A percentile compares a stretch with the other conserved stretches of the same genome.
Evolutionary conservation across 2,329 filamentous ascomycete genomes (phyloP).

Genomic region (Trichoderma sp.): DNA sequence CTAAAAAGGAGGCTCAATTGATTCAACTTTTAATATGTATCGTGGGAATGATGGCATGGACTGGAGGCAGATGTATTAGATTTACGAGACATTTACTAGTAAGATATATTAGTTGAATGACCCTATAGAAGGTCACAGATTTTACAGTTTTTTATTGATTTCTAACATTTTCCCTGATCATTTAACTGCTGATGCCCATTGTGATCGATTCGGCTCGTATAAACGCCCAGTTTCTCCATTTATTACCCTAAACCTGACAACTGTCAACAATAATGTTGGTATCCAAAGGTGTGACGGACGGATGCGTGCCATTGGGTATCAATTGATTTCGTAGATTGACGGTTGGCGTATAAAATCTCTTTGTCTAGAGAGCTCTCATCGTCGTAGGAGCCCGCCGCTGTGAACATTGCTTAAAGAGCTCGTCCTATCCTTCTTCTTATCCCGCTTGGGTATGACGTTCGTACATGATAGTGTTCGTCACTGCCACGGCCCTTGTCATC

Average conservation of each 20-base stretch:
- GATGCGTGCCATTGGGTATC: background rate
- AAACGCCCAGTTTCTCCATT: background rate
- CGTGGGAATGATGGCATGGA: constrained; percentile 1
- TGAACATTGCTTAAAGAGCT: background rate
- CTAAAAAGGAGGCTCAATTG: background rate
- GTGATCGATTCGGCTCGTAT: background rate
- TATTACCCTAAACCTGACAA: background rate
- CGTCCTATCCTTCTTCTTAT: background rate
- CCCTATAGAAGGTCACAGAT: background rate
- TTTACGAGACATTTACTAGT: background rate
- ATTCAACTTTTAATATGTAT: constrained; percentile 2
- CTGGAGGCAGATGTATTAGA: background rate
- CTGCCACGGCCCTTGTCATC: background rate
- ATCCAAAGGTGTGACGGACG: background rate
- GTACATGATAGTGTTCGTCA: background rate
- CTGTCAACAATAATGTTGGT: background rate
- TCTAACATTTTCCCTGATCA: background rate
- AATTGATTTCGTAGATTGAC: background rate
- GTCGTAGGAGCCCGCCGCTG: background rate
- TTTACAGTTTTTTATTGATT: background rate
- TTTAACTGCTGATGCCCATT: background rate
- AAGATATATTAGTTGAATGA: constrained; percentile 5
- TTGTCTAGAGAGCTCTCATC: background rate
- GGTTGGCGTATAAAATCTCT: background rate
- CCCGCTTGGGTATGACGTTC: background rate